These are phyloP conservation scores for Xerocomus nothofagi DNA, from an alignment of 1,284 basidiomycete species.

Conservation along the genomic window DNA sequence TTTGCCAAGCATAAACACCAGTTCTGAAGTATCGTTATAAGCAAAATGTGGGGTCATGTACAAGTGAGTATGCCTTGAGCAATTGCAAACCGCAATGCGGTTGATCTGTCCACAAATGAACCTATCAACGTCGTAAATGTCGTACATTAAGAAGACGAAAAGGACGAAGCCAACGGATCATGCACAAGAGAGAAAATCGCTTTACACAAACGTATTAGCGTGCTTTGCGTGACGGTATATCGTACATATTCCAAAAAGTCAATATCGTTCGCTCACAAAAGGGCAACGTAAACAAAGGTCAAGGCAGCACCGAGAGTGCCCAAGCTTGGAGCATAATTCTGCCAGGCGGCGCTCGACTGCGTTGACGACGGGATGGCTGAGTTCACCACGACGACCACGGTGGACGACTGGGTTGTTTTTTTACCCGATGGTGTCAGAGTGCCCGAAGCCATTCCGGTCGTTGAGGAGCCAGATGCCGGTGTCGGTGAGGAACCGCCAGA, in stretches of 20 bases:
- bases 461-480: background rate
- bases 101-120: conserved; percentile 11
- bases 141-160: conserved; percentile 15
- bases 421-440: background rate
- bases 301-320: conserved; percentile 17
- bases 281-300: conserved; percentile 13
- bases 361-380: conserved; percentile 13
- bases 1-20: background rate
- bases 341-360: conserved; percentile 28
- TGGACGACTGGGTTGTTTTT: conserved; percentile 3
- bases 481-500: background rate
- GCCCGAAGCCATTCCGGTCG: background rate
- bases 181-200: conserved; percentile 20
- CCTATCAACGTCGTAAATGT: conserved; percentile 19
- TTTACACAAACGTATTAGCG: conserved; percentile 13
- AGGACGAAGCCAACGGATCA: conserved; percentile 5
- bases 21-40: conserved; percentile 21
- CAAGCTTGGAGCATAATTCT: conserved; percentile 18
- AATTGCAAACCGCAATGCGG: conserved; percentile 12
- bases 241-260: conserved; percentile 11
- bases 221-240: conserved; percentile 8
- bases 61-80: conserved; percentile 20
- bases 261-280: conserved; percentile 20
- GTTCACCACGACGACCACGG: conserved; percentile 6
- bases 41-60: conserved; percentile 28